phyloP scores from a whole-genome alignment of 78 protist genomes.

The Protostelium mycophagum region DNA sequence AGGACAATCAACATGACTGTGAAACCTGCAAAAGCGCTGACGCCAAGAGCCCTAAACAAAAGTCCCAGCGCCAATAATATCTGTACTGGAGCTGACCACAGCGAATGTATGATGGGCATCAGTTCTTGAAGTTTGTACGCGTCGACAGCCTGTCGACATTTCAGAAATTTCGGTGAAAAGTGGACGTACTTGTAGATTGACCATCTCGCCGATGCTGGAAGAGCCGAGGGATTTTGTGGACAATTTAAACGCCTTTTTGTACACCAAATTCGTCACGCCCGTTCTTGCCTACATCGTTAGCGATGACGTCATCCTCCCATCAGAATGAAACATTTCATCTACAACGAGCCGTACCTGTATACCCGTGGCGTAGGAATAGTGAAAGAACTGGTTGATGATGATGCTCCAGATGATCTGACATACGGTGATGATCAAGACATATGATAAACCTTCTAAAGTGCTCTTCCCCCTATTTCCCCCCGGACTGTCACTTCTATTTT shows the following conservation, averaged over 20 bases:
- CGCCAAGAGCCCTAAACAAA: conserved; percentile 30
- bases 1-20: conserved; percentile 27
- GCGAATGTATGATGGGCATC: not conserved
- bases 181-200: not conserved
- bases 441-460: not conserved
- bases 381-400: not conserved
- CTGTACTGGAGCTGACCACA: conserved; percentile 52
- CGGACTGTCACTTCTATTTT: not conserved
- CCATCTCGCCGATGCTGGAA: not conserved
- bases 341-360: not conserved
- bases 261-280: not conserved
- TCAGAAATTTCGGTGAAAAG: not conserved
- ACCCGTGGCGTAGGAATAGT: not conserved
- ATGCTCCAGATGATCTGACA: not conserved
- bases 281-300: not conserved
- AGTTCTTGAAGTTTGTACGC: not conserved
- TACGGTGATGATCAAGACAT: not conserved
- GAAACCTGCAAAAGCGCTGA: conserved; percentile 46
- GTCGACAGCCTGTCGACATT: not conserved
- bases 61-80: conserved; percentile 49
- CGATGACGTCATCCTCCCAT: too few relatives aligned
- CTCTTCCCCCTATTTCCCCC: not conserved
- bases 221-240: not conserved
- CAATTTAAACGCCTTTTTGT: not conserved
- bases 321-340: too few relatives aligned